phyloP scores from a whole-genome alignment of 1,139 yeast species.

The Arxiozyma slooffiae region DNA sequence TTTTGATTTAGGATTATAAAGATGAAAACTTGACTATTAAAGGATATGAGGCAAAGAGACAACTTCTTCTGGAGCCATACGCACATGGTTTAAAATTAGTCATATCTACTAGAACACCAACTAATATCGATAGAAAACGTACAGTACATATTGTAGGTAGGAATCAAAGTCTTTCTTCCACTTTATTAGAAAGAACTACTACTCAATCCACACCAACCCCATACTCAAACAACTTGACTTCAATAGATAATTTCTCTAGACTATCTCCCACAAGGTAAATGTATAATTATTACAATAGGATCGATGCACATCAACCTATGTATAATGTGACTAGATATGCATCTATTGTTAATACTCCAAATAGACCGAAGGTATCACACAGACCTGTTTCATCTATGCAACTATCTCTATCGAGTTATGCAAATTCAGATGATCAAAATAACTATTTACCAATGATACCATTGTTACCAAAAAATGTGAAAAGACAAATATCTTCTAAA shows the following conservation, averaged over 20 bases:
- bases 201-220: neutral
- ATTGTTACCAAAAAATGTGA: conserved; percentile 43
- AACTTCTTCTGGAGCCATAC: conserved; percentile 34
- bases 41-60: conserved; percentile 53
- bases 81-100: neutral
- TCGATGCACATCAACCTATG: conserved; percentile 13
- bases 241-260: conserved; percentile 6
- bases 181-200: conserved; percentile 3
- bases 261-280: conserved; percentile 5
- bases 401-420: conserved; percentile 17
- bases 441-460: conserved; percentile 41
- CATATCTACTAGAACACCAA: conserved; percentile 6
- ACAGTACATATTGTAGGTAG: conserved; percentile 12
- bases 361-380: conserved; percentile 12
- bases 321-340: conserved; percentile 24
- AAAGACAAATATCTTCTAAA: conserved; percentile 15
- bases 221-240: neutral
- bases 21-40: conserved; percentile 63
- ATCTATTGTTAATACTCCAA: conserved; percentile 5
- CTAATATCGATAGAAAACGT: conserved; percentile 8
- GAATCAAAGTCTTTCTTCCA: conserved; percentile 17
- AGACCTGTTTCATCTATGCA: conserved; percentile 17
- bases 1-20: conserved; percentile 41
- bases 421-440: conserved; percentile 4
- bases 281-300: conserved; percentile 1